Evolutionary conservation across 768 basidiomycete genomes (phyloP), one percentile per base, ranked within the genome.

Genomic region (Glaciozyma martinii): DNA sequence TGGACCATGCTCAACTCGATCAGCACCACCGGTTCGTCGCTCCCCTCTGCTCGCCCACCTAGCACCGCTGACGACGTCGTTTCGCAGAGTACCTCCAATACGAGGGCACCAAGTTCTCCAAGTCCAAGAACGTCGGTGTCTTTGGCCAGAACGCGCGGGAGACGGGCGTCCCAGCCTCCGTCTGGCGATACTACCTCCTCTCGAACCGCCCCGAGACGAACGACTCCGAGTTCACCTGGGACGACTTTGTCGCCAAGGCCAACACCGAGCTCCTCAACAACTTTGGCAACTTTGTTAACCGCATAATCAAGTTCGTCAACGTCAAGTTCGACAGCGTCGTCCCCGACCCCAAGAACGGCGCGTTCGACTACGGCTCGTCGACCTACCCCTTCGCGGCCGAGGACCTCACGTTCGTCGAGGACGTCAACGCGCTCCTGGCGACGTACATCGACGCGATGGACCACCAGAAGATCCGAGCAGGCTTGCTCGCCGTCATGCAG

Each of bases 31-130:
- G 93, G 93, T 91, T 63, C 66, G 82, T 70, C 27, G 42, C 37
- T 56, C 2, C 5, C n/a, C 29, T 5, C 4, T 47, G 40, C 37
- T 1, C n/a, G 10, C 5, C 12, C 52, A 3, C 16, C 40, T 44
- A n/a, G 23, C 7, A 23, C 40, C 29, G n/a, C 61, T 33, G 25
- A 56, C 32, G 16, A 10, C 49, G 29, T 29, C 29, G 21, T 25
- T 40, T 13, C 61, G 40, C 71, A 94, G 94, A 99, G 76, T 97
- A 93, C 76, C 80, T 98, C 71, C 97, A 98, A 74, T 98, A 98
- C 76, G 95, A 99, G 76, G 90, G 91, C 32, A 93, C 93, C 46
- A 99, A 99, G 76, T 99, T 99, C 81, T 95, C 92, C 49, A 99
- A 99, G 79, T 92, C 90, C 74, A 85, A 89, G 70, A 91, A 92